Percentiles rank a stretch among this genome's conserved stretches.
Evolutionary conservation across 768 basidiomycete species (phyloP).

Genomic region (Rhodotorula taiwanensis): DNA sequence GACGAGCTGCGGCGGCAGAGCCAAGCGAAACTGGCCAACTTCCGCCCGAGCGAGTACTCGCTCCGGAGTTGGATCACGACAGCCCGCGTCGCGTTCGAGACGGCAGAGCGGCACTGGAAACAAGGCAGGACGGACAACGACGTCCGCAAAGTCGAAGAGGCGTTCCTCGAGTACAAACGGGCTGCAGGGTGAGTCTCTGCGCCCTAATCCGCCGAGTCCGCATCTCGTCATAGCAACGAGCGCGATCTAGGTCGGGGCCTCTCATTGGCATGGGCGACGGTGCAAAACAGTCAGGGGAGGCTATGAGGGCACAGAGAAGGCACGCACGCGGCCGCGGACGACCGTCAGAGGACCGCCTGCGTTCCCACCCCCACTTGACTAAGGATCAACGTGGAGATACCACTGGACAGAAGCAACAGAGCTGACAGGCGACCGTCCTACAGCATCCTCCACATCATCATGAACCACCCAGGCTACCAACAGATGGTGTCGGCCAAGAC

Average conservation of each 20-base stretch:
- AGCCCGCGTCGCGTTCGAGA: conserved; percentile 6
- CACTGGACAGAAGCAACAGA: no score
- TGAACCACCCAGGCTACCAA: conserved; percentile 6
- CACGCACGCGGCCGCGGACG: no score
- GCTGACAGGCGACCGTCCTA: no score
- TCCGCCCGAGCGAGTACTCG: conserved; percentile 20
- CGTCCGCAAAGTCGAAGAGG: conserved; percentile 13
- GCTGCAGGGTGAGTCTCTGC: conserved; percentile 19
- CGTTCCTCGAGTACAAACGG: conserved; percentile 11
- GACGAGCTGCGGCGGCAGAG: conserved; percentile 5
- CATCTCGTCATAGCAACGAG: no score
- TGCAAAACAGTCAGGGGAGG: no score
- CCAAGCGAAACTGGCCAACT: conserved; percentile 5
- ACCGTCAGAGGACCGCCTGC: no score
- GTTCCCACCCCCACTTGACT: no score
- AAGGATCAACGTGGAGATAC: no score
- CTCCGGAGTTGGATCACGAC: conserved; percentile 18
- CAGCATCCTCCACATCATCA: conserved; percentile 13
- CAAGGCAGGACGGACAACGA: not conserved
- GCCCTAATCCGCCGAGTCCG: no score
- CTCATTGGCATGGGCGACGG: no score
- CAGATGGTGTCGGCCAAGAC: not conserved
- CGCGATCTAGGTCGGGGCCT: no score
- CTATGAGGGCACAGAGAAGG: no score
- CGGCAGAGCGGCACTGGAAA: not conserved